Percentiles rank a stretch among this genome's conserved stretches.
Conservation (phyloP, 108 stramenopile genomes). For the Mayamaea pseudoterrestris region DNA sequence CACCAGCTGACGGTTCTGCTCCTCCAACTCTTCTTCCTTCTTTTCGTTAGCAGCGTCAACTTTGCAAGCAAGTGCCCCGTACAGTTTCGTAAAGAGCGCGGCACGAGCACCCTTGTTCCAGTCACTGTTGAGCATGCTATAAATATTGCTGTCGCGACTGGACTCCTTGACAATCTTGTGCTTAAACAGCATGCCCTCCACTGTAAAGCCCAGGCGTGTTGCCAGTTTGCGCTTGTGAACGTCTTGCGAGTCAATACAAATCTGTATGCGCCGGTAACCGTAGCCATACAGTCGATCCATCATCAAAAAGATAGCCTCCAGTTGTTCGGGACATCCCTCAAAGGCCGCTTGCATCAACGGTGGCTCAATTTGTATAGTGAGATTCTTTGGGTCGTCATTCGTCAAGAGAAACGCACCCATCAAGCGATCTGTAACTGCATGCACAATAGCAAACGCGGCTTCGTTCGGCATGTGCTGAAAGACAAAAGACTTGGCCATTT, state of each 20-base stretch:
- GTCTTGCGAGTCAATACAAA: constrained; percentile 62
- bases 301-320: constrained; percentile 69
- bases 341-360: constrained; percentile 51
- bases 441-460: constrained; percentile 69
- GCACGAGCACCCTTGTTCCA: constrained; percentile 71
- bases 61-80: constrained; percentile 41
- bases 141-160: constrained; percentile 65
- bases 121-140: constrained; percentile 78
- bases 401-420: constrained; percentile 48
- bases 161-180: constrained; percentile 72
- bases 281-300: constrained; percentile 71
- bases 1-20: constrained; percentile 41
- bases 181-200: constrained; percentile 54
- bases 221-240: constrained; percentile 36
- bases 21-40: constrained; percentile 59
- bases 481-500: constrained; percentile 36
- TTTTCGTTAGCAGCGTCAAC: constrained; percentile 44
- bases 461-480: constrained; percentile 37
- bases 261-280: constrained; percentile 70
- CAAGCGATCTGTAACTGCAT: constrained; percentile 51
- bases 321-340: constrained; percentile 44
- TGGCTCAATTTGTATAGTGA: constrained; percentile 56
- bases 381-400: constrained; percentile 59
- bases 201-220: constrained; percentile 56
- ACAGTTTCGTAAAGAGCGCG: constrained; percentile 47